Percentiles rank a stretch among this genome's conserved stretches.
phyloP scores from a whole-genome alignment of 2,329 filamentous ascomycete species.

The Sarocladium kiliense region DNA sequence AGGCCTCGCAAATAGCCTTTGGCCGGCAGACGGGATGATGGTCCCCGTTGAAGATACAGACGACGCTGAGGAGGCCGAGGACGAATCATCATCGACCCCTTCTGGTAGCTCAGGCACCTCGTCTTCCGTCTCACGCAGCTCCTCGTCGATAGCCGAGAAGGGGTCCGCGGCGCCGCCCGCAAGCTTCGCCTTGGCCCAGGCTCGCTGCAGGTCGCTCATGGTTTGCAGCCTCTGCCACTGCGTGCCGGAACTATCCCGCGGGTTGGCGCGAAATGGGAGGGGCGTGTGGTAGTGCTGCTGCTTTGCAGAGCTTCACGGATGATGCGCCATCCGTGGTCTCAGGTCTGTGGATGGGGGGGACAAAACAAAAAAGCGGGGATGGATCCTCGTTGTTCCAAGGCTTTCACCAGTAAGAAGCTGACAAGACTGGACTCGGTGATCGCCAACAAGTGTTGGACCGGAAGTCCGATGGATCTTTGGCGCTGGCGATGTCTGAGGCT shows the following conservation, averaged over 20 bases:
- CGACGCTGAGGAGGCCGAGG: constrained; percentile 55
- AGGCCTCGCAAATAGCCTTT: constrained; percentile 67
- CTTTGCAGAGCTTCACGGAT: constrained; percentile 5
- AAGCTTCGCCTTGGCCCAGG: constrained; percentile 73
- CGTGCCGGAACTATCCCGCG: not conserved
- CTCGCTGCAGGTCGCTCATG: constrained; percentile 75
- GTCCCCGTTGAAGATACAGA: constrained; percentile 93
- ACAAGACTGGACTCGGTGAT: not conserved
- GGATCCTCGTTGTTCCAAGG: not conserved
- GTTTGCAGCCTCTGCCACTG: not conserved
- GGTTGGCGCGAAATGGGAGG: not conserved
- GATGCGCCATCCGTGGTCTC: constrained; percentile 6
- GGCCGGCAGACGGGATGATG: constrained; percentile 72
- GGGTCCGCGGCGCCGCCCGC: constrained; percentile 42
- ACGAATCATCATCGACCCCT: constrained; percentile 57
- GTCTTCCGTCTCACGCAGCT: constrained; percentile 37
- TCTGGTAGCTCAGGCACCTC: constrained; percentile 42
- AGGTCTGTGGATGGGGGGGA: not conserved
- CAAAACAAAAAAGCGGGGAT: constrained; percentile 6
- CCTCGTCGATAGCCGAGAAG: constrained; percentile 49
- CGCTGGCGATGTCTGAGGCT: not conserved
- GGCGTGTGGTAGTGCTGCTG: not conserved
- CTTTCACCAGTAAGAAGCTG: not conserved
- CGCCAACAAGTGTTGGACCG: not conserved
- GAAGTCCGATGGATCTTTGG: not conserved